Evolutionary conservation across 495 filamentous ascomycete genomes (phyloP), one percentile per base, ranked within the genome.

Genomic region (Amphirosellinia nigrospora): DNA sequence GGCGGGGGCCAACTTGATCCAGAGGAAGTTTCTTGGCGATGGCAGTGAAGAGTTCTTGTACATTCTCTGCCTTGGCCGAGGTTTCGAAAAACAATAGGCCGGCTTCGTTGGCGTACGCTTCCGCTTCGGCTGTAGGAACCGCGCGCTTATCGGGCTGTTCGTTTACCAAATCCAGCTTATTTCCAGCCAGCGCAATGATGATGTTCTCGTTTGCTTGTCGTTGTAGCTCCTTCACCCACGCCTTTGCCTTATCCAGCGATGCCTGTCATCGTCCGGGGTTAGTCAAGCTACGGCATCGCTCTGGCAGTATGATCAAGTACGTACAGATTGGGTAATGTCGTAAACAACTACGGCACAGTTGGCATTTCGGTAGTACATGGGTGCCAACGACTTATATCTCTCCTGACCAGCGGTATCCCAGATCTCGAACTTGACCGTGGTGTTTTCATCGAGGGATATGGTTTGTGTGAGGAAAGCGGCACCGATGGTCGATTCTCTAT

Each of bases 371-470:
- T 99, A 99, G 85, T 99, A 99, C 96, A 99, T 99, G 64, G 96
- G 96, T 60, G 96, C 96, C 71, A 99, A 84, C 7, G 95, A 98
- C 87, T 98, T 98, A 85, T 98, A 99, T 74, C 96, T 88, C 78
- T 99, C 96, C 84, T 99, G 96, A 66, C 96, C 96, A 56, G 96
- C 96, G 23, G 96, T 99, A 83, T 99, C 96, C 96, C 96, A 99
- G 78, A 99, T 99, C 84, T 99, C 96, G 77, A 99, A 99, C 84
- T 99, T 99, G 80, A 99, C 95, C 50, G 96, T 99, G 70, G 96
- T 98, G 79, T 88, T 93, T 78, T 98, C 96, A 82, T 98, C 96
- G 78, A 98, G 89, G 69, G 95, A 92, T 78, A 98, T 98, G 61
- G 96, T 98, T 82, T 99, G 96, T 77, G 96, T 99, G 72, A 99